phyloP scores from a whole-genome alignment of 768 basidiomycete species.

The Lentinus tigrinus region DNA sequence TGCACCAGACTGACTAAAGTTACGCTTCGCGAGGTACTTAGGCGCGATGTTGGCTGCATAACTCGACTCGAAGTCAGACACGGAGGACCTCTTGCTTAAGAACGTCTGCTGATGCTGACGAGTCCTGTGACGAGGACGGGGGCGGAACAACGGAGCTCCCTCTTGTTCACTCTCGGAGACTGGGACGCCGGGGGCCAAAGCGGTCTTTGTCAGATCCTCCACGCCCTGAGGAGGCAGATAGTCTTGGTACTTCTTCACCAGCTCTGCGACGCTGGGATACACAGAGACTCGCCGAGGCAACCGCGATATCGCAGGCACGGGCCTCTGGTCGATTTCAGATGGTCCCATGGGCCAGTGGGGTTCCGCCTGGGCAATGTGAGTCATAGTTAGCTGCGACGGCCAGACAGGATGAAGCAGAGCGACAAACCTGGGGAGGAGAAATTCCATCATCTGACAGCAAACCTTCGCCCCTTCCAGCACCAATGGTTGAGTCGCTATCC shows the following conservation, averaged over 20 bases:
- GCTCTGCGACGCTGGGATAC: conserved; percentile 75
- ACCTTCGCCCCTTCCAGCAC: conserved; percentile 38
- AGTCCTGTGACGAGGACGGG: conserved; percentile 44
- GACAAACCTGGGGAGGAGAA: conserved; percentile 20
- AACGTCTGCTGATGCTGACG: conserved; percentile 55
- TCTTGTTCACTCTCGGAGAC: conserved; percentile 87
- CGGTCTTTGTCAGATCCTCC: conserved; percentile 69
- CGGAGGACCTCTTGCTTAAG: conserved; percentile 53
- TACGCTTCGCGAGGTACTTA: conserved; percentile 59
- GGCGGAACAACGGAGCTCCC: conserved; percentile 38
- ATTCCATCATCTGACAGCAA: conserved; percentile 5
- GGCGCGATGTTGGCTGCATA: conserved; percentile 93
- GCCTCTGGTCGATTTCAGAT: conserved; percentile 23
- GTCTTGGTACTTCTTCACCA: conserved; percentile 81
- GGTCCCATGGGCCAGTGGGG: background rate
- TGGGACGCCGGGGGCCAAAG: conserved; percentile 54
- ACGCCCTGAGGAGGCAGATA: conserved; percentile 71
- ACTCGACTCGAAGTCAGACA: conserved; percentile 87
- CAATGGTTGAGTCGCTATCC: conserved; percentile 87
- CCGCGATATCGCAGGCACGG: conserved; percentile 44
- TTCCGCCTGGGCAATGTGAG: background rate
- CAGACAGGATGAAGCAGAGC: background rate
- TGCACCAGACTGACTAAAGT: conserved; percentile 33
- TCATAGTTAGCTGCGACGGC: background rate
- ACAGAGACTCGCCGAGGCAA: conserved; percentile 59